A percentile compares a stretch with the other conserved stretches of the same genome.
phyloP scores from a whole-genome alignment of 768 basidiomycete species.

The Tylopilus vinaceipallidus region DNA sequence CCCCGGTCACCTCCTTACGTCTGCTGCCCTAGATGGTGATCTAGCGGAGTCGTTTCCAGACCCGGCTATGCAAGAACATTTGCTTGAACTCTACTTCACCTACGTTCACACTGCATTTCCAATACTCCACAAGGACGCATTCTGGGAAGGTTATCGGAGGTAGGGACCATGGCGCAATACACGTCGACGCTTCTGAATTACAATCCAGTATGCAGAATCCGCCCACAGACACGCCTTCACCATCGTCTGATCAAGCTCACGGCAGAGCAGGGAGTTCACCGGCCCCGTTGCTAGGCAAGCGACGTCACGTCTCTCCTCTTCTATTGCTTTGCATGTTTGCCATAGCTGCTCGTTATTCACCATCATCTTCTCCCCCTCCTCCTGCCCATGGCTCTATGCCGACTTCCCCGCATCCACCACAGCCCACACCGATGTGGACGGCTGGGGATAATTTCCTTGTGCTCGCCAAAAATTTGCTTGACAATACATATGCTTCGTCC shows the following conservation, averaged over 20 bases:
- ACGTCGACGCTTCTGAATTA: not conserved
- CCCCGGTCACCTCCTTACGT: conserved; percentile 16
- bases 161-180: conserved; percentile 16
- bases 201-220: conserved; percentile 24
- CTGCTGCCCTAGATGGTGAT: conserved; percentile 34
- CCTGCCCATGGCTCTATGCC: conserved; percentile 30
- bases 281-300: conserved; percentile 40
- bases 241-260: conserved; percentile 21
- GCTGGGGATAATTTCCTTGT: conserved; percentile 74
- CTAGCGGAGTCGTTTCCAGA: conserved; percentile 53
- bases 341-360: conserved; percentile 71
- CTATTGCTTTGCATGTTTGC: conserved; percentile 84
- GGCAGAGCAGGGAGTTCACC: conserved; percentile 20
- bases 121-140: conserved; percentile 67
- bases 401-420: conserved; percentile 38
- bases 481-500: conserved; percentile 67
- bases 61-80: conserved; percentile 55
- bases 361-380: conserved; percentile 24
- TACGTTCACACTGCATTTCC: conserved; percentile 82
- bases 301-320: conserved; percentile 55
- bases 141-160: conserved; percentile 57
- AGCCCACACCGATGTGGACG: conserved; percentile 68
- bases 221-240: conserved; percentile 33
- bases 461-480: conserved; percentile 63
- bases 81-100: conserved; percentile 76